Evolutionary conservation across 78 protist genomes (phyloP), one percentile per base, ranked within the genome.

Genomic region (Dictyostelium citrinum): DNA sequence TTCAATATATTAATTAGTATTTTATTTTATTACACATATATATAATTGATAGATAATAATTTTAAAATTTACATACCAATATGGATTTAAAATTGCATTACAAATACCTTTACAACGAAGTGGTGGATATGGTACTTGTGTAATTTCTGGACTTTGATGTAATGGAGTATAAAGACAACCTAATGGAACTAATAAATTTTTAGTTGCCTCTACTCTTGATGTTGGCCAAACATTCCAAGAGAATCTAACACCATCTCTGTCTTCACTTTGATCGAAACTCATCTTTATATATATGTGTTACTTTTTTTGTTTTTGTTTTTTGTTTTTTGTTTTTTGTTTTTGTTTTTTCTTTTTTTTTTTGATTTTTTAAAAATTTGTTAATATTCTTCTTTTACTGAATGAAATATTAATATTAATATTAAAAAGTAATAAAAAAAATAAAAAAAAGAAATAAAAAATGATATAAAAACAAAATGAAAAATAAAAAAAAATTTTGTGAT

Each of bases 101-200:
- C 99, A 99, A 51, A 72, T 4, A 64, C 91, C 79, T n/a, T 46
- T 61, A 96, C 99, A 99, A 16, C 33, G 35, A 7, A 98, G 75
- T 2, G 99, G 99, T 81, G 98, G 98, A 90, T 98, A 98, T 20
- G 91, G 85, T 17, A 98, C 84, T 20, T 91, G 90, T 3, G 97
- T 84, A 60, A 91, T 49, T 16, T 80, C 90, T 6, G 78, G 64
- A n/a, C 86, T 91, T 82, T 61, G 75, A 58, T 96, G 96, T 55
- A 99, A 83, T 24, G 99, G 99, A n/a, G 99, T 95, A 88, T 98
- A 98, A 49, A 97, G n/a, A 60, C 97, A 82, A 33, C 98, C 99
- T 8, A 98, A 82, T 29, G 99, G 99, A 17, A 99, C 98, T 1
- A 99, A 95, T 75, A 97, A 64, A 51, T 92, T 84, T 16, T 97